A percentile compares a stretch with the other conserved stretches of the same genome.
phyloP scores from a whole-genome alignment of 2,329 filamentous ascomycete genomes.

The Dryadomyces sulphureus region DNA sequence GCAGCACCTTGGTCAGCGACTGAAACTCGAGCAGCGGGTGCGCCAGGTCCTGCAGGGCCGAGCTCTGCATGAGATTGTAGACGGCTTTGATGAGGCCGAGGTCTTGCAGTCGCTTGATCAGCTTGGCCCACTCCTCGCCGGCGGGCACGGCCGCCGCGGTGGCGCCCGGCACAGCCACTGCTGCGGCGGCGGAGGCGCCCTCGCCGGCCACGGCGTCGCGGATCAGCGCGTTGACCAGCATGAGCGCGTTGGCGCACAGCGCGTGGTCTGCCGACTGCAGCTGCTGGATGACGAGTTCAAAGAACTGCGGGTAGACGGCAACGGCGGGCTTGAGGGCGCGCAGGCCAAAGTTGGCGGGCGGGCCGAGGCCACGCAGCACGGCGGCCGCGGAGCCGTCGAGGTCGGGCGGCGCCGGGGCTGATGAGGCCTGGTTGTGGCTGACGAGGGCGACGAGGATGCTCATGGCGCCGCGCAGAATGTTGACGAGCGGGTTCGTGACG shows the following conservation, averaged over 20 bases:
- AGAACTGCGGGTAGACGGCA: constrained; percentile 80
- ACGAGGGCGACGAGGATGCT: constrained; percentile 90
- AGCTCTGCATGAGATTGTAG: constrained; percentile 87
- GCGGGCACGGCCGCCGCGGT: constrained; percentile 22
- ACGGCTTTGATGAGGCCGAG: constrained; percentile 85
- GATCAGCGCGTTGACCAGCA: constrained; percentile 90
- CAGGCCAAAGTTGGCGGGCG: constrained; percentile 63
- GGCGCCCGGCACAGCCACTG: not conserved
- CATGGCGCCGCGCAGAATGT: constrained; percentile 93
- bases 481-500: constrained; percentile 89
- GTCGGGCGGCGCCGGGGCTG: constrained; percentile 17
- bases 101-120: constrained; percentile 88
- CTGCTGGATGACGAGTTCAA: constrained; percentile 84
- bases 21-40: constrained; percentile 90
- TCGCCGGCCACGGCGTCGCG: constrained; percentile 76
- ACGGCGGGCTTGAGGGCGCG: constrained; percentile 84
- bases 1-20: constrained; percentile 70
- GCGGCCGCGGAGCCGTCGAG: constrained; percentile 5
- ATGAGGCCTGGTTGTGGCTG: constrained; percentile 59
- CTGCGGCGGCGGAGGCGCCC: not conserved
- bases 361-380: constrained; percentile 14
- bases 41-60: constrained; percentile 76
- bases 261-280: constrained; percentile 90
- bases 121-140: constrained; percentile 77
- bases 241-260: constrained; percentile 85